Evolutionary conservation across 2,329 filamentous ascomycete species (phyloP), one percentile per base, ranked within the genome.

Genomic region (Beauveria medogensis): DNA sequence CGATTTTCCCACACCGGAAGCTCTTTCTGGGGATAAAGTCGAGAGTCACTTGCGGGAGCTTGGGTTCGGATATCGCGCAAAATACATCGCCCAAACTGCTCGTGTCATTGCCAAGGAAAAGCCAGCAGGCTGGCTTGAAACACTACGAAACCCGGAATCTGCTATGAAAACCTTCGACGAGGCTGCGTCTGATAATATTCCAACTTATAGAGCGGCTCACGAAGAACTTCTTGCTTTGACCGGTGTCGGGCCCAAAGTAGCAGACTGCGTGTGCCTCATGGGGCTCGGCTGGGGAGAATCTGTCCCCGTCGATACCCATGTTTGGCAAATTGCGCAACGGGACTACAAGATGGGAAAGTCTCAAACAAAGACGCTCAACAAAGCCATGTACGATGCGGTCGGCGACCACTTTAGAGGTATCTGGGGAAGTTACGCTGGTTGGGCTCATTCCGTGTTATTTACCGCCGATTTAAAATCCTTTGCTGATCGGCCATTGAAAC

Each of bases 381-480:
- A 95, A 70, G 83, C 82, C 46, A 92, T 91, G 64, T 97, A 99
- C 69, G 88, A 94, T 70, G 90, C 91, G 0, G 86, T 99, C 16
- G 94, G 90, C 0, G 90, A 96, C 64, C 89, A 95, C 68, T 99
- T 99, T 69, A 84, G 94, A 60, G 80, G 81, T 43, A 80, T 97
- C 0, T 99, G 95, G 94, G 94, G 94, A 0, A 84, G 88, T 62
- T 90, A 97, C 68, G 94, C 94, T 1, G 94, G 94, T 1, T 99
- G 95, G 95, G 94, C 95, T 10, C 94, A 99, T 75, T 96, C 91
- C 3, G 94, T 99, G 9, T 79, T 99, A 14, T 99, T 99, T 70
- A 96, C 94, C 0, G 95, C 94, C 0, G 92, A 99, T 70, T 74
- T 99, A 61, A 89, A 85, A 69, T 84, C 90, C 0, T 97, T 97